Evolutionary conservation across 345 rosid genomes (phyloP).

Genomic region (Syzygium aromaticum): DNA sequence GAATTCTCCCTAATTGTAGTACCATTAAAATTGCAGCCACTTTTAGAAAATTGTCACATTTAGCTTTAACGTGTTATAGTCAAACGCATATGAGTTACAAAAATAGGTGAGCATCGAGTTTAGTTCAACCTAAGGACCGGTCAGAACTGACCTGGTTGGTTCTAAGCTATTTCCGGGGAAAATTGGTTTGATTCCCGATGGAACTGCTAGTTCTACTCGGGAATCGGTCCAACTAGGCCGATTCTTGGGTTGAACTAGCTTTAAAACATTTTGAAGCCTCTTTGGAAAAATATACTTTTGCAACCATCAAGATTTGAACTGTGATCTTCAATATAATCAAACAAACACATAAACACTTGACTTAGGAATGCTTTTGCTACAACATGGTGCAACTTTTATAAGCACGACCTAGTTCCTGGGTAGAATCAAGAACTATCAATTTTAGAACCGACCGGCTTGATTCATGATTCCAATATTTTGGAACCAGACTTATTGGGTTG

Average conservation of each 20-base stretch:
- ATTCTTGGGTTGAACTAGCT: background rate
- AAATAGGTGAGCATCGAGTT: background rate
- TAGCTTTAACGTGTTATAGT: background rate
- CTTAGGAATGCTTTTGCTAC: background rate
- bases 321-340: background rate
- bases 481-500: background rate
- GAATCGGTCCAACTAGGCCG: background rate
- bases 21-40: background rate
- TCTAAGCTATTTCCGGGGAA: background rate
- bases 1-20: background rate
- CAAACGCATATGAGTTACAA: background rate
- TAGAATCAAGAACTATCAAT: background rate
- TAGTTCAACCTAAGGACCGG: background rate
- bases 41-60: background rate
- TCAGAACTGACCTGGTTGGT: background rate
- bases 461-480: background rate
- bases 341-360: background rate
- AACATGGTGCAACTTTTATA: background rate
- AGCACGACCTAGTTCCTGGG: background rate
- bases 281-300: background rate
- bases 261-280: background rate
- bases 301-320: background rate
- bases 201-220: background rate
- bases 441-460: rapidly evolving
- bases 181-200: background rate